Conservation (phyloP, 2,329 filamentous ascomycete genomes). For the Pseudocercospora vitis region DNA sequence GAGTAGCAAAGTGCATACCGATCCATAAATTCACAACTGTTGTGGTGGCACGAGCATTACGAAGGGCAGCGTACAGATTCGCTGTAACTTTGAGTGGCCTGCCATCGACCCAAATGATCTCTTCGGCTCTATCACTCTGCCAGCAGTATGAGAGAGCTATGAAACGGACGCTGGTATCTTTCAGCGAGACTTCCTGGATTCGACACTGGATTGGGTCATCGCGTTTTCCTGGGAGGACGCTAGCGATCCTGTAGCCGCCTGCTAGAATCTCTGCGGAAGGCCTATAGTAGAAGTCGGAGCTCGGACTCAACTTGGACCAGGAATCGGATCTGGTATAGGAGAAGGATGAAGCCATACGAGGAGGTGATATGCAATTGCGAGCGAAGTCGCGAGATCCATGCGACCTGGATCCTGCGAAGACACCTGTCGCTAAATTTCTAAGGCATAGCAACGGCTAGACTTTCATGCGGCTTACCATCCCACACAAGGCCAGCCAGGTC, state of each 20-base stretch:
- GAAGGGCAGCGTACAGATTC: conserved; percentile 22
- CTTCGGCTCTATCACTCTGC: conserved; percentile 13
- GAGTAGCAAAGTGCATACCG: conserved; percentile 2
- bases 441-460: neutral
- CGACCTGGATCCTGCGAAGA: neutral
- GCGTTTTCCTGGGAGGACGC: conserved; percentile 18
- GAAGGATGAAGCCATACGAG: conserved; percentile 19
- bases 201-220: conserved; percentile 21
- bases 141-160: conserved; percentile 25
- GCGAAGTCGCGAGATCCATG: conserved; percentile 2
- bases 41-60: conserved; percentile 22
- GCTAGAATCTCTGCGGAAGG: conserved; percentile 19
- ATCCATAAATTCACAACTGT: conserved; percentile 22
- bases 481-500: neutral
- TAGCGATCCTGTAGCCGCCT: conserved; percentile 22
- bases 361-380: neutral
- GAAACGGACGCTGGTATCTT: conserved; percentile 19
- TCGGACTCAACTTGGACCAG: conserved; percentile 18
- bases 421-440: neutral
- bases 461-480: conserved; percentile 1
- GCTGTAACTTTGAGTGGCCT: conserved; percentile 18
- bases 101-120: conserved; percentile 23
- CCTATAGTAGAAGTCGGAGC: conserved; percentile 24
- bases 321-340: conserved; percentile 12
- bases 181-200: conserved; percentile 18